These are phyloP conservation scores for Leccinum sublutescens DNA, from an alignment of 768 basidiomycete genomes.

Conservation along the genomic window DNA sequence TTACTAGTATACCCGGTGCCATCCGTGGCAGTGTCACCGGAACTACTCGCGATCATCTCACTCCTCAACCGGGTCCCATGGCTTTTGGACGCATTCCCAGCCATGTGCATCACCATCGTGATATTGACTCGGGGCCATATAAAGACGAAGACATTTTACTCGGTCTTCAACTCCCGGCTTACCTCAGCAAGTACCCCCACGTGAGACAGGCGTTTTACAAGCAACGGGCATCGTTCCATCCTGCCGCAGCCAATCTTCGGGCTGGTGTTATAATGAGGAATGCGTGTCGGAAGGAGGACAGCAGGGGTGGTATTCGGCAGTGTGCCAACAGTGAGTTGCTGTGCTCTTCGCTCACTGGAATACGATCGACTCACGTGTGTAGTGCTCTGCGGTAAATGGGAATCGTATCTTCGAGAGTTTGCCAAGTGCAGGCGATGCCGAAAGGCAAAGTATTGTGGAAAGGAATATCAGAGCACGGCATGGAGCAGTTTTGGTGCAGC, in stretches of 20 bases:
- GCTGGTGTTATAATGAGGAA: constrained; percentile 99
- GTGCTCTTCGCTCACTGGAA: not conserved
- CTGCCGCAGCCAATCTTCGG: constrained; percentile 65
- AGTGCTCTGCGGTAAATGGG: constrained; percentile 97
- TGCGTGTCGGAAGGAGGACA: constrained; percentile 93
- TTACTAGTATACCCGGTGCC: constrained; percentile 16
- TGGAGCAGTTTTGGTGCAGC: constrained; percentile 97
- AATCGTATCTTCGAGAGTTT: constrained; percentile 88
- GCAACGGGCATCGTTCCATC: constrained; percentile 74
- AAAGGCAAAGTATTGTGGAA: constrained; percentile 98
- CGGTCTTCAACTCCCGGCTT: constrained; percentile 88
- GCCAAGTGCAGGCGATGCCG: constrained; percentile 94
- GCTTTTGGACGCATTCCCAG: constrained; percentile 22
- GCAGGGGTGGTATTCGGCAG: constrained; percentile 88
- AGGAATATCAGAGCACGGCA: constrained; percentile 81
- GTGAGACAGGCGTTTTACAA: constrained; percentile 96
- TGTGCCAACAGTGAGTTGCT: constrained; percentile 66
- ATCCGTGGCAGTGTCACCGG: constrained; percentile 14
- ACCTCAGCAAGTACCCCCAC: constrained; percentile 96
- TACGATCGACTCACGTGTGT: constrained; percentile 1
- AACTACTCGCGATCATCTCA: constrained; percentile 17
- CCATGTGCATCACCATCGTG: constrained; percentile 41
- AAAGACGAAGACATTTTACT: constrained; percentile 93
- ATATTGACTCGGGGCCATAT: constrained; percentile 60
- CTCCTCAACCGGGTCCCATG: constrained; percentile 13